Percentiles rank a stretch among this genome's conserved stretches.
These are phyloP conservation scores for Suhomyces sp. DNA, from an alignment of 805 yeast species.

Conservation along the genomic window DNA sequence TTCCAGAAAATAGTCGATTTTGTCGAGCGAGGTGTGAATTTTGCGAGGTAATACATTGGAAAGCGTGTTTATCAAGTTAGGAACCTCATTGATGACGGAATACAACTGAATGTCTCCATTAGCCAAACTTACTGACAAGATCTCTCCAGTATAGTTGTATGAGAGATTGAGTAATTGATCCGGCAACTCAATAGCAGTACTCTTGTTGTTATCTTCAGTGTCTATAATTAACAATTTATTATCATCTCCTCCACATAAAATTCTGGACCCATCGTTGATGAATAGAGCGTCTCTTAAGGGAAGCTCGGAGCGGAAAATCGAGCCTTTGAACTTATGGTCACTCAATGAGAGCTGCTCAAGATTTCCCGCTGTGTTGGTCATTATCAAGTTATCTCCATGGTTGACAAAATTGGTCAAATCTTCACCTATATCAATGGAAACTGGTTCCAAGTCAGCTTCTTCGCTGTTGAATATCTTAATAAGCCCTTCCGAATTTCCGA, in stretches of 20 bases:
- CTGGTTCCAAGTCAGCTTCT: constrained; percentile 58
- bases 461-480: constrained; percentile 48
- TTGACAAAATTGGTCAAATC: constrained; percentile 42
- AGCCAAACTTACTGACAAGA: constrained; percentile 55
- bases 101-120: constrained; percentile 58
- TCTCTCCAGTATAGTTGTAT: constrained; percentile 55
- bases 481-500: constrained; percentile 54
- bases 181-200: constrained; percentile 34
- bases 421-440: constrained; percentile 49
- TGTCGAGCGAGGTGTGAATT: constrained; percentile 28
- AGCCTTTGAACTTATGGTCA: constrained; percentile 26
- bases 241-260: constrained; percentile 66
- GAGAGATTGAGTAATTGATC: constrained; percentile 59
- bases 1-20: constrained; percentile 39
- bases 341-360: constrained; percentile 39
- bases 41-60: constrained; percentile 39
- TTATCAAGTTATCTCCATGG: constrained; percentile 18
- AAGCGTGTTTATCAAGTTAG: constrained; percentile 48
- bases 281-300: constrained; percentile 52
- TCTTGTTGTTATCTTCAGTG: constrained; percentile 25
- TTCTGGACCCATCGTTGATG: constrained; percentile 59
- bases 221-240: constrained; percentile 52
- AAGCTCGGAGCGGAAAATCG: constrained; percentile 43
- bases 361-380: constrained; percentile 44
- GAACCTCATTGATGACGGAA: constrained; percentile 53